Evolutionary conservation across 2,329 filamentous ascomycete species (phyloP), one percentile per base, ranked within the genome.

Genomic region (Hirsutella minnesotensis): DNA sequence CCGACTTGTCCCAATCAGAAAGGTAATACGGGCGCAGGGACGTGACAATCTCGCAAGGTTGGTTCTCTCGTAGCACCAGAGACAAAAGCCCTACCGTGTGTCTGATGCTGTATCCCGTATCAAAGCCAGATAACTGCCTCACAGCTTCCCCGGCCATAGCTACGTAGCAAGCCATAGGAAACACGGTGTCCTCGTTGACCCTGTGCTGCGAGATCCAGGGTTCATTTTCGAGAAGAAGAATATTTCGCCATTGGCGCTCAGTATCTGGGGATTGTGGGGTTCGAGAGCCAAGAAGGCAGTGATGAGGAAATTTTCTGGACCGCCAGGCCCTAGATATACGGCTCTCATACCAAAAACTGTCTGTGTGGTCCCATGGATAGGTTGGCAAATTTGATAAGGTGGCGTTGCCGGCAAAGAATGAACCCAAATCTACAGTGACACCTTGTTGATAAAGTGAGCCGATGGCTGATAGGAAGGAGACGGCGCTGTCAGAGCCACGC

Each of bases 141-240:
- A 54, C 54, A 3, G 67, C 68, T 46, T 69, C 67, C 1, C 63
- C 59, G 3, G 58, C 62, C 56, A 70, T 68, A 7, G 58, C 53
- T 1, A 70, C 46, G 44, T 66, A 72, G 0, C 56, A 66, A 2
- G 68, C 63, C 15, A 47, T 57, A 0, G 69, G 69, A 29, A 70
- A 67, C 1, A 73, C 51, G 5, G 65, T 51, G 13, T 66, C 52
- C 0, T 52, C 51, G 8, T 59, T 53, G 7, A 73, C 44, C 39
- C 56, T 56, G 47, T 75, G 68, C 39, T 70, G 64, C 0, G 46
- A 42, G 3, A 73, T 43, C 71, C 70, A 75, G 0, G 64, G 57
- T 0, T 63, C 46, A 27, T 70, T 58, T 1, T 54, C 51, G 1
- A 62, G 45, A 3, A 54, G 49, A 0, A 72, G 46, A 3, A 66